Conservation (phyloP, 352 stramenopile genomes). For the Globisporangium orthogonon region DNA sequence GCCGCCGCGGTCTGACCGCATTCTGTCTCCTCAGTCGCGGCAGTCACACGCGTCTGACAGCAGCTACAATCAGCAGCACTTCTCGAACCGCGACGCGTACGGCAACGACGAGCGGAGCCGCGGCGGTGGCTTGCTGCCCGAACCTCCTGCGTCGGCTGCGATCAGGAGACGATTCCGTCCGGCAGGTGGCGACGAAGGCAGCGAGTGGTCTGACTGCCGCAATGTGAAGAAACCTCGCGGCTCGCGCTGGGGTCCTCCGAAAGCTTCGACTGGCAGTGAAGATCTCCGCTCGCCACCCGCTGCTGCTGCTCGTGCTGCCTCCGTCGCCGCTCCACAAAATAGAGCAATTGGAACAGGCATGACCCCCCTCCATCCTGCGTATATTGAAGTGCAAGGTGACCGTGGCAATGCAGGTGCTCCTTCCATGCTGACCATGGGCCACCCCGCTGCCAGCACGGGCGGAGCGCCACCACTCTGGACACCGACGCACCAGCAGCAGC, state of each 20-base stretch:
- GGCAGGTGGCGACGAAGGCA: conserved; percentile 13
- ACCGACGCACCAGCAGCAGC: not conserved
- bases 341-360: conserved; percentile 45
- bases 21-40: conserved; percentile 1
- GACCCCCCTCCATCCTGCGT: conserved; percentile 29
- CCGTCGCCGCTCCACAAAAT: conserved; percentile 24
- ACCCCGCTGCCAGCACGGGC: not conserved
- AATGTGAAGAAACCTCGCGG: conserved; percentile 52
- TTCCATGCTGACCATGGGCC: conserved; percentile 31
- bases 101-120: conserved; percentile 6
- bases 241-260: conserved; percentile 66
- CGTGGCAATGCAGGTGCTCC: conserved; percentile 31
- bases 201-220: conserved; percentile 32
- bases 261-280: conserved; percentile 17
- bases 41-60: not conserved
- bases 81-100: not conserved
- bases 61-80: not conserved
- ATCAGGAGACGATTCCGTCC: conserved; percentile 17
- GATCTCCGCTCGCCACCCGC: conserved; percentile 32
- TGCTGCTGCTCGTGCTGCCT: not conserved
- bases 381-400: conserved; percentile 58
- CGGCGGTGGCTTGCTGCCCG: conserved; percentile 4
- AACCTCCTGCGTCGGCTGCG: conserved; percentile 8
- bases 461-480: not conserved
- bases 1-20: conserved; percentile 1